These are phyloP conservation scores for Pachysolen tannophilus DNA, from an alignment of 805 yeast genomes.

Conservation along the genomic window DNA sequence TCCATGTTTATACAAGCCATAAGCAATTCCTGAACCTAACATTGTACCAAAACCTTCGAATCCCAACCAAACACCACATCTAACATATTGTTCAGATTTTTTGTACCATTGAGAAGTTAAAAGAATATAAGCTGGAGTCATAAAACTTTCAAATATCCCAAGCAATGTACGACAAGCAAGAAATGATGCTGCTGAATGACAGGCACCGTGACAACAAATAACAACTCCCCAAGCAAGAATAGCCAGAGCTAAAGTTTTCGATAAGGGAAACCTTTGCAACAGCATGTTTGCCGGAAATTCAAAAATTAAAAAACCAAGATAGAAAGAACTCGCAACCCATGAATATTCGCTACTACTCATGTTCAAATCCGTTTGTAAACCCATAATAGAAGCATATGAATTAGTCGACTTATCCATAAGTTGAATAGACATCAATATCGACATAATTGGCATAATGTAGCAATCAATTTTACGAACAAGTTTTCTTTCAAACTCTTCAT, in stretches of 20 bases:
- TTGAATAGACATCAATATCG: slow-evolving; percentile 26
- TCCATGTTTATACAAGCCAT: slow-evolving; percentile 36
- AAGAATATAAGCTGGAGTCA: slow-evolving; percentile 48
- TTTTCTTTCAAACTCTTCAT: slow-evolving; percentile 21
- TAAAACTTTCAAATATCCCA: slow-evolving; percentile 43
- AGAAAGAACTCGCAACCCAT: slow-evolving; percentile 37
- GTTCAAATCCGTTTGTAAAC: slow-evolving; percentile 25
- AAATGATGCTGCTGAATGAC: slow-evolving; percentile 41
- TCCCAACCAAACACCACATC: slow-evolving; percentile 35
- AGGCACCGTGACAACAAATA: slow-evolving; percentile 42
- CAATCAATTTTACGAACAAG: slow-evolving; percentile 30
- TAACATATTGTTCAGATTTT: slow-evolving; percentile 32
- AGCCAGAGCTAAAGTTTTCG: slow-evolving; percentile 39
- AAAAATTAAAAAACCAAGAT: slow-evolving; percentile 38
- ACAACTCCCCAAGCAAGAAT: slow-evolving; percentile 48
- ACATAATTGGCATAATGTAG: slow-evolving; percentile 27
- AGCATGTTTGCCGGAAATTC: slow-evolving; percentile 33
- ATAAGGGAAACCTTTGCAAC: slow-evolving; percentile 45
- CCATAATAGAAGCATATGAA: slow-evolving; percentile 30
- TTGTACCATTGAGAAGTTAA: slow-evolving; percentile 54
- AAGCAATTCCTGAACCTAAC: slow-evolving; percentile 47
- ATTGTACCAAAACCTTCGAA: slow-evolving; percentile 37
- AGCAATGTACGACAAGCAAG: slow-evolving; percentile 45
- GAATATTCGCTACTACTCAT: slow-evolving; percentile 30
- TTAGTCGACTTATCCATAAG: slow-evolving; percentile 32